A percentile compares a stretch with the other conserved stretches of the same genome.
These are phyloP conservation scores for Metschnikowia lochheadii DNA, from an alignment of 805 yeast genomes.

Conservation along the genomic window DNA sequence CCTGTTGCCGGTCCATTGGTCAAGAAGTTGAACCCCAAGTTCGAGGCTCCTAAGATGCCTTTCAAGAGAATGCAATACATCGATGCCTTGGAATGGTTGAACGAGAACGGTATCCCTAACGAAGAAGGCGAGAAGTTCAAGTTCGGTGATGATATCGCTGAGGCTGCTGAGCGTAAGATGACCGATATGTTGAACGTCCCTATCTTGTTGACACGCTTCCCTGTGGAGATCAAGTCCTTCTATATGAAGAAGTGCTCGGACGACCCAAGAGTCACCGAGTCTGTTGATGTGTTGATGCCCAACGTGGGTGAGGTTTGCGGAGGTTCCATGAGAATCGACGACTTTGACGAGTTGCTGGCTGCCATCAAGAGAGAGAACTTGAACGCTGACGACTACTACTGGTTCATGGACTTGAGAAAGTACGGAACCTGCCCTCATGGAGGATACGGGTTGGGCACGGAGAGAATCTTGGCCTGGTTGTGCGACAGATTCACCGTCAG, in stretches of 20 bases:
- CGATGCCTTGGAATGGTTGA: conserved; percentile 92
- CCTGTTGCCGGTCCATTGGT: conserved; percentile 90
- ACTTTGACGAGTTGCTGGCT: conserved; percentile 74
- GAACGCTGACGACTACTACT: conserved; percentile 79
- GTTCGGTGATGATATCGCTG: conserved; percentile 99
- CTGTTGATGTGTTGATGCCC: conserved; percentile 98
- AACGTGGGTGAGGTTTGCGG: conserved; percentile 98
- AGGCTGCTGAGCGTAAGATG: conserved; percentile 99
- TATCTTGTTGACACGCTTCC: conserved; percentile 89
- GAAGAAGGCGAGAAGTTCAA: conserved; percentile 91
- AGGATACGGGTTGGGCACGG: conserved; percentile 98
- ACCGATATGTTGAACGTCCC: conserved; percentile 93
- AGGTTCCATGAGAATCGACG: conserved; percentile 96
- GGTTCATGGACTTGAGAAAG: conserved; percentile 93
- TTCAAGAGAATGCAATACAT: conserved; percentile 89
- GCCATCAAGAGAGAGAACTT: conserved; percentile 94
- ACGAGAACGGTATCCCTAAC: conserved; percentile 89
- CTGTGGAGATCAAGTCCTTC: conserved; percentile 94
- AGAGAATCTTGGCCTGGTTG: conserved; percentile 96
- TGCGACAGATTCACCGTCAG: conserved; percentile 97
- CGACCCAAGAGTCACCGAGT: conserved; percentile 93
- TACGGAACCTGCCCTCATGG: conserved; percentile 99
- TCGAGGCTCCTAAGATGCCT: conserved; percentile 77
- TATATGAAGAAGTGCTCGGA: conserved; percentile 93
- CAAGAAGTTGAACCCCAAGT: conserved; percentile 88